Evolutionary conservation across 768 basidiomycete species (phyloP).

Genomic region (Boletus coccyginus): DNA sequence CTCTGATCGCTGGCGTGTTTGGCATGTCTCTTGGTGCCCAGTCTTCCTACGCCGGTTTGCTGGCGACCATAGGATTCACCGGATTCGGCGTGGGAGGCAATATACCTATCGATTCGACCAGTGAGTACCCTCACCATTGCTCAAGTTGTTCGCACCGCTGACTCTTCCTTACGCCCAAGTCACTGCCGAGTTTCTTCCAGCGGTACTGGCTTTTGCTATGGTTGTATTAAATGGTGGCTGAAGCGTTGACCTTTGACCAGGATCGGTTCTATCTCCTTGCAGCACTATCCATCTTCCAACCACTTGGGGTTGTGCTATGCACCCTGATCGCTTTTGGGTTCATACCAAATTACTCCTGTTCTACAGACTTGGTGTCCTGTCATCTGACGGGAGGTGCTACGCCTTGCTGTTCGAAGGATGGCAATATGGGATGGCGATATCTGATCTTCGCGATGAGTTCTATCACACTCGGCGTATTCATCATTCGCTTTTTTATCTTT

Average conservation of each 20-base stretch:
- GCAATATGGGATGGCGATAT: conserved; percentile 23
- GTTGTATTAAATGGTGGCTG: not conserved
- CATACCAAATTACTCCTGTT: conserved; percentile 15
- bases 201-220: not conserved
- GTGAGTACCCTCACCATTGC: not conserved
- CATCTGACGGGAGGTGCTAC: conserved; percentile 3
- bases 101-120: conserved; percentile 15
- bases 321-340: conserved; percentile 8
- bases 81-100: conserved; percentile 17
- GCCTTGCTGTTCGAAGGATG: conserved; percentile 16
- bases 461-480: conserved; percentile 12
- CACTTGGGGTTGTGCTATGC: not conserved
- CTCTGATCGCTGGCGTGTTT: conserved; percentile 10
- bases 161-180: not conserved
- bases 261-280: conserved; percentile 15
- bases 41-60: conserved; percentile 10
- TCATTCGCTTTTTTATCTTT: conserved; percentile 15
- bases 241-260: conserved; percentile 5
- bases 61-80: conserved; percentile 6
- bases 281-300: conserved; percentile 9
- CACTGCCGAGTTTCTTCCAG: conserved; percentile 12
- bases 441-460: conserved; percentile 5
- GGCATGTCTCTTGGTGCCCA: conserved; percentile 13
- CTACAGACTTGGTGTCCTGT: conserved; percentile 10
- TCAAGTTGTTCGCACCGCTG: not conserved